Evolutionary conservation across 2,329 filamentous ascomycete genomes (phyloP), one percentile per base, ranked within the genome.

Genomic region (Mycosphaerella arachidis): DNA sequence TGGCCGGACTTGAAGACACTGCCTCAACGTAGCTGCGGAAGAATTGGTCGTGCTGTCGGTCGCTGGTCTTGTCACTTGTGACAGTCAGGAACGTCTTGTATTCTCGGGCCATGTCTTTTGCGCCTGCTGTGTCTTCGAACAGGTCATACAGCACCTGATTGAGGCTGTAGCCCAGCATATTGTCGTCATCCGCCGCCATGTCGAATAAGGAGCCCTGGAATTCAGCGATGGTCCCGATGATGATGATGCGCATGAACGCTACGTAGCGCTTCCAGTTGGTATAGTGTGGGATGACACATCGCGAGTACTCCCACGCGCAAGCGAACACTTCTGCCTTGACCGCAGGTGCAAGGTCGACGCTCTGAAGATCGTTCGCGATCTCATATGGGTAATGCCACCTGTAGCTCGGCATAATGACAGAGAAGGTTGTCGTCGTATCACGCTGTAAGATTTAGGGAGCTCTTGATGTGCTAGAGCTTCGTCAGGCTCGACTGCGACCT

Each of bases 11-110:
- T 7, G 54, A 10, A 24, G 68, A 66, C 1, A 75, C 65, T 1
- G 63, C 66, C 33, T 67, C 62, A 13, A 68, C 65, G 55, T 75
- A 74, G 33, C 68, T 67, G 1, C 61, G 63, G 63, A 74, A 74
- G 8, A 72, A 60, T 46, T 69, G 31, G 10, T 57, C 61, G 10
- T 57, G 27, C 4, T 53, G 53, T 30, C 61, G 55, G 7, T 60
- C 54, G 29, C 63, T 66, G 13, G 63, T 48, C 50, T 68, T 67
- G 57, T 67, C 63, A 12, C 53, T 56, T 5, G 64, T 63, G 0
- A 66, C 59, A 9, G 61, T 48, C 29, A 68, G 30, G 48, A 66
- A 67, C 10, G 60, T 62, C 48, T 55, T 63, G 50, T 56, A 68
- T 27, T 68, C 65, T 6, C 62, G 59, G 2, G 61, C 55, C 65